phyloP scores from a whole-genome alignment of 345 rosid species.

The Aquilaria yunnanensis region DNA sequence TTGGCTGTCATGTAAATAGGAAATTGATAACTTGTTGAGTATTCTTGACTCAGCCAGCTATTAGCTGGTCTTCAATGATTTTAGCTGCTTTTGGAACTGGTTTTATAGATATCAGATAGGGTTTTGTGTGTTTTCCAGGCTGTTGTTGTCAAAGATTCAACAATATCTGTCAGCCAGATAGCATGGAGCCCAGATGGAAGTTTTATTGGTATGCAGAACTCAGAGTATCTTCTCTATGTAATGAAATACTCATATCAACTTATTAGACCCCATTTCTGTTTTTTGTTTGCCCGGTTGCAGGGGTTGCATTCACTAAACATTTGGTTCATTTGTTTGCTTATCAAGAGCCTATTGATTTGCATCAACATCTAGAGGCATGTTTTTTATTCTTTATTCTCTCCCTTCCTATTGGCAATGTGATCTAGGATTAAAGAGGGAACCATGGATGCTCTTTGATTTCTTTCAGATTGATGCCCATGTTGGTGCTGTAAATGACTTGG shows the following conservation, averaged over 20 bases:
- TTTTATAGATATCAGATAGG: background rate
- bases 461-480: conserved; percentile 77
- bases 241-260: too few species aligned
- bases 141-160: conserved; percentile 33
- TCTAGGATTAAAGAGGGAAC: background rate
- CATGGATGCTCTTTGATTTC: conserved; percentile 13
- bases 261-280: background rate
- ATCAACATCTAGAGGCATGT: conserved; percentile 53
- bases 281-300: conserved; percentile 32
- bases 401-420: background rate
- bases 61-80: too few species aligned
- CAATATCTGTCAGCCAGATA: conserved; percentile 47
- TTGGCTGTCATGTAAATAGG: too few species aligned
- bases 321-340: conserved; percentile 63
- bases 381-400: conserved; percentile 7
- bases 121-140: conserved; percentile 31
- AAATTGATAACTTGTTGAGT: too few species aligned
- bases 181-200: conserved; percentile 67
- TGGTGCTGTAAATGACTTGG: conserved; percentile 84
- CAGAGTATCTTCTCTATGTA: background rate
- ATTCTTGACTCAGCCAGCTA: too few species aligned
- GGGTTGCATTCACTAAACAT: conserved; percentile 64
- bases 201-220: conserved; percentile 43
- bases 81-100: conserved; percentile 1
- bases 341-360: conserved; percentile 43